These are phyloP conservation scores for Ogataea chonburiensis DNA, from an alignment of 805 yeast species.

Conservation along the genomic window DNA sequence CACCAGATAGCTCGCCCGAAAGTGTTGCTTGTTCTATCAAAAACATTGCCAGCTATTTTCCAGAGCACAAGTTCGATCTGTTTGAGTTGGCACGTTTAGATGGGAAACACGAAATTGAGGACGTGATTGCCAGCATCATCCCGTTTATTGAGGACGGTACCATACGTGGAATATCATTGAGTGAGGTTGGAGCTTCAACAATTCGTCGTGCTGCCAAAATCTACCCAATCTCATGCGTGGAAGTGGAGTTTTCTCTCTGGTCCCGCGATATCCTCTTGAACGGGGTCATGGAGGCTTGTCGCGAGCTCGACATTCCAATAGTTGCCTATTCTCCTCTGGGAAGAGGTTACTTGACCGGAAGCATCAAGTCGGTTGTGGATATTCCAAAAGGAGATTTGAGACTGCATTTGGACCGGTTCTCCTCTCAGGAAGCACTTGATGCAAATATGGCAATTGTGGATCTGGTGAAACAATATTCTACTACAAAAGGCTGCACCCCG, in stretches of 20 bases:
- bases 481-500: conserved; percentile 43
- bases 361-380: conserved; percentile 43
- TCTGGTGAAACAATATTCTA: conserved; percentile 50
- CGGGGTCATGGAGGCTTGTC: conserved; percentile 62
- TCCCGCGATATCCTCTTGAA: conserved; percentile 57
- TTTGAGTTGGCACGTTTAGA: conserved; percentile 78
- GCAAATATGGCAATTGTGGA: conserved; percentile 52
- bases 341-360: conserved; percentile 74
- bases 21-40: conserved; percentile 48
- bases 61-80: conserved; percentile 45
- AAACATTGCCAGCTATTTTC: conserved; percentile 39
- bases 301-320: conserved; percentile 59
- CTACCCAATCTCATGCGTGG: conserved; percentile 64
- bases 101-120: conserved; percentile 52
- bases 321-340: conserved; percentile 84
- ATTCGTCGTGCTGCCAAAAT: conserved; percentile 56
- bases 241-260: conserved; percentile 75
- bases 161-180: conserved; percentile 68
- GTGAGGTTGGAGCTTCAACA: conserved; percentile 67
- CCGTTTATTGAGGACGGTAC: conserved; percentile 61
- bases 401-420: conserved; percentile 52
- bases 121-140: conserved; percentile 54
- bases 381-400: conserved; percentile 60
- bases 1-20: conserved; percentile 53
- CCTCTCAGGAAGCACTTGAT: conserved; percentile 47